Evolutionary conservation across 805 yeast species (phyloP), one percentile per base, ranked within the genome.

Genomic region (Kazachstania kunashirensis): DNA sequence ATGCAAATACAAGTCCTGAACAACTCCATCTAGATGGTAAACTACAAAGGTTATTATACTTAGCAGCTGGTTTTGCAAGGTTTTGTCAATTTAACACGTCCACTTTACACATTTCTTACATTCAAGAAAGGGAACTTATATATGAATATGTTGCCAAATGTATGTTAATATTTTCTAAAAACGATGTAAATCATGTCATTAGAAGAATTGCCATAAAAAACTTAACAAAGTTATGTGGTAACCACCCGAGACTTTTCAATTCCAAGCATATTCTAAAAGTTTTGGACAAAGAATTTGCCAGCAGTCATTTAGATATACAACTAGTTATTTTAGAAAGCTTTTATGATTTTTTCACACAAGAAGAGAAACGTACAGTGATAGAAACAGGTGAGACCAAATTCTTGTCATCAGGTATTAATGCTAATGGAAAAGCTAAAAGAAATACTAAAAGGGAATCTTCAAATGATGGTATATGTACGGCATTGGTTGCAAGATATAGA

Each of bases 381-480:
- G 55, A 62, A 37, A 56, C 67, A 24, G 75, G 73, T 0, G 45
- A 61, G 2, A 66, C 60, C 11, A 48, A 50, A 11, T 62, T 65
- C 15, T 38, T 58, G 6, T 63, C 75, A 1, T 57, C 60, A 11
- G 39, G 39, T 23, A 46, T 70, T 4, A 82, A 73, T 45, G 4
- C 20, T 2, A 44, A 44, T 24, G 57, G 67, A 11, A 67, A 64
- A 6, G 71, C 68, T 0, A 71, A 79, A 20, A 38, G 24, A 27
- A 36, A 31, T 12, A 49, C 41, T 19, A 48, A 64, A 26, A 62
- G 75, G 0, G 57, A 64, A 25, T 58, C 68, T 1, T 67, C 71
- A 34, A 70, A 66, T 48, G 92, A 83, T 50, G 82, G 86, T 11
- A 74, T 84, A 0, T 79, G 92, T 52, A 72, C 89, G 0, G 78